Evolutionary conservation across 805 yeast species (phyloP).

Genomic region (Ogataea methylovora): DNA sequence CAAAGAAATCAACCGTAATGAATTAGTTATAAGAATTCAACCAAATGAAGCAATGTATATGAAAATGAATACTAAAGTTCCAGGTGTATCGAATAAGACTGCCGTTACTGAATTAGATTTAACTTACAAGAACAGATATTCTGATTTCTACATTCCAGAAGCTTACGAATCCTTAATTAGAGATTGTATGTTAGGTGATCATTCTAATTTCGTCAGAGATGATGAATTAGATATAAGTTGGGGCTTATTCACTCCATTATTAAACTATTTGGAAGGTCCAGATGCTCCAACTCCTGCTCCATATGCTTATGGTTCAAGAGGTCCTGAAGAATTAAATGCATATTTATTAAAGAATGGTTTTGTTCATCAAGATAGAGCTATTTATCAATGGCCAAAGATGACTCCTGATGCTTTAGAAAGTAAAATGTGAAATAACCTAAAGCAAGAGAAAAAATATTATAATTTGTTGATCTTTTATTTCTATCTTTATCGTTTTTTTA

Average conservation of each 20-base stretch:
- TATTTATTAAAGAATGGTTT: conserved; percentile 70
- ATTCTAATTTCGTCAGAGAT: conserved; percentile 95
- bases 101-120: conserved; percentile 86
- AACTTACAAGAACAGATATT: conserved; percentile 73
- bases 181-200: conserved; percentile 87
- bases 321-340: conserved; percentile 59
- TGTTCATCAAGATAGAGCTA: conserved; percentile 49
- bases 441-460: too few species aligned
- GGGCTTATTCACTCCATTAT: conserved; percentile 87
- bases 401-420: conserved; percentile 33
- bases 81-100: conserved; percentile 80
- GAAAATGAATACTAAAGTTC: conserved; percentile 89
- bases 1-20: conserved; percentile 78
- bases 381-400: conserved; percentile 90
- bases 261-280: conserved; percentile 68
- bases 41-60: conserved; percentile 92
- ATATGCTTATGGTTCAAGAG: conserved; percentile 89
- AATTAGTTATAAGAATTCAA: conserved; percentile 88
- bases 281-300: conserved; percentile 58
- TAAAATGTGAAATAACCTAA: conserved; percentile 16
- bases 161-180: conserved; percentile 94
- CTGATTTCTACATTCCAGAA: conserved; percentile 92
- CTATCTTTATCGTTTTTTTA: too few species aligned
- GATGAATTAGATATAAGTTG: conserved; percentile 94
- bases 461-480: too few species aligned